Evolutionary conservation across 352 stramenopile species (phyloP).

Genomic region (Sclerospora graminicola): DNA sequence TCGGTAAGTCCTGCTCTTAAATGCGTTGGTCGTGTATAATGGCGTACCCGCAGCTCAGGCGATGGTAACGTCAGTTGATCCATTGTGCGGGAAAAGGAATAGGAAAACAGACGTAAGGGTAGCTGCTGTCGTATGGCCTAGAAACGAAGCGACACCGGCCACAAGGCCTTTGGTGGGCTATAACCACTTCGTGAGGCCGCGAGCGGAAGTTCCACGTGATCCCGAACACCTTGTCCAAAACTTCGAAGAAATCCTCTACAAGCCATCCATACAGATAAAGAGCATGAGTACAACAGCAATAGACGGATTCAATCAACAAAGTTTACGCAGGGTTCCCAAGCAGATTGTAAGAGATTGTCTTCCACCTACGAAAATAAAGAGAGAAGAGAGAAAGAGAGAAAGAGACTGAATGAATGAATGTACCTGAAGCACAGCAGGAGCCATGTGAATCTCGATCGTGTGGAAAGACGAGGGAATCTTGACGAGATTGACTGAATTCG

Average conservation of each 20-base stretch:
- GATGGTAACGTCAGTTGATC: slow-evolving; percentile 65
- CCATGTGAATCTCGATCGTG: slow-evolving; percentile 44
- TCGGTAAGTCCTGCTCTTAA: slow-evolving; percentile 51
- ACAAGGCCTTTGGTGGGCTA: slow-evolving; percentile 69
- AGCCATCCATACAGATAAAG: slow-evolving; percentile 2
- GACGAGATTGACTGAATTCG: slow-evolving; percentile 34
- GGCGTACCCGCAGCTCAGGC: slow-evolving; percentile 44
- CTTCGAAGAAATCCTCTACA: slow-evolving; percentile 66
- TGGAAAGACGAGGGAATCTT: slow-evolving; percentile 57
- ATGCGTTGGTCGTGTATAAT: slow-evolving; percentile 55
- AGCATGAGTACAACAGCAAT: slow-evolving; percentile 1
- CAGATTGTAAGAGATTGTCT: slow-evolving; percentile 61
- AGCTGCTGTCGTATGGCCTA: slow-evolving; percentile 59
- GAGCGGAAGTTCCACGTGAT: slow-evolving; percentile 71
- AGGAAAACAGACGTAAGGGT: slow-evolving; percentile 69
- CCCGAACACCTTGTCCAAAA: slow-evolving; percentile 52
- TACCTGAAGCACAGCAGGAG: slow-evolving; percentile 63
- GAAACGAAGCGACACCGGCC: slow-evolving; percentile 54
- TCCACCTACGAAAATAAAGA: slow-evolving; percentile 28
- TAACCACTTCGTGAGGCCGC: slow-evolving; percentile 58
- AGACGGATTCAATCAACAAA: neutral
- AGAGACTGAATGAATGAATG: no score
- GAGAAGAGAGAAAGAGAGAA: neutral
- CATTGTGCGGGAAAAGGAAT: slow-evolving; percentile 76
- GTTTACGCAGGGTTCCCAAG: slow-evolving; percentile 79